Conservation (phyloP, 208 protist species). For the Acanthamoeba castellanii region DNA sequence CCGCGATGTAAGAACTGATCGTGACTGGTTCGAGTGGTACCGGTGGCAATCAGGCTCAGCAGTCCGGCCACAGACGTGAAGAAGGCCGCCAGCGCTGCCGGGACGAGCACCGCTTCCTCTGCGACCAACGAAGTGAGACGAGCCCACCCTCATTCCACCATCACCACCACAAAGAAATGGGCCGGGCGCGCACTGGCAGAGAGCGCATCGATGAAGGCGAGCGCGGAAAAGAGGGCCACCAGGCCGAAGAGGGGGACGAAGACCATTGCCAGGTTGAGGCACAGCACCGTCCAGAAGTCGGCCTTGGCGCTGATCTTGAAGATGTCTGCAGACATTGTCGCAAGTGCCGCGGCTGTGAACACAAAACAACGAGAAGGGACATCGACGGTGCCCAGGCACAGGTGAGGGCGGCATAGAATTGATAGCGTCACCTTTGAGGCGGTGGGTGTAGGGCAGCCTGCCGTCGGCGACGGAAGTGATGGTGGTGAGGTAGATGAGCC, state of each 20-base stretch:
- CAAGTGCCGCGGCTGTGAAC: neutral
- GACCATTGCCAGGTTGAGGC: constrained; percentile 1
- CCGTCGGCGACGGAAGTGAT: neutral
- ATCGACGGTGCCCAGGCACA: too few relatives aligned
- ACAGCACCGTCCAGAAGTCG: neutral
- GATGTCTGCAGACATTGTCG: neutral
- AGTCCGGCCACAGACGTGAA: neutral
- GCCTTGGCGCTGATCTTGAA: constrained; percentile 5
- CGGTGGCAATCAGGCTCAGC: neutral
- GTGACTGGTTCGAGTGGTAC: neutral
- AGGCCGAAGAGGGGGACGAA: constrained; percentile 18
- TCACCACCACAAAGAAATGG: too few relatives aligned
- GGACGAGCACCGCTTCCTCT: neutral
- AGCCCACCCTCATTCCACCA: neutral
- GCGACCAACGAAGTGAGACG: neutral
- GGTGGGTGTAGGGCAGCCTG: neutral
- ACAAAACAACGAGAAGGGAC: too few relatives aligned
- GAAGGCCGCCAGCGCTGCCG: neutral
- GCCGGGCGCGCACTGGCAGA: neutral
- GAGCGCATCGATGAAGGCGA: neutral
- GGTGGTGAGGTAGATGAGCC: constrained; percentile 13
- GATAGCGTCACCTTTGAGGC: neutral
- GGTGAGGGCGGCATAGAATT: too few relatives aligned
- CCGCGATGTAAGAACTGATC: too few relatives aligned
- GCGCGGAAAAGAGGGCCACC: neutral